Evolutionary conservation across 352 stramenopile genomes (phyloP), one percentile per base, ranked within the genome.

Genomic region (Pythium coloratum): DNA sequence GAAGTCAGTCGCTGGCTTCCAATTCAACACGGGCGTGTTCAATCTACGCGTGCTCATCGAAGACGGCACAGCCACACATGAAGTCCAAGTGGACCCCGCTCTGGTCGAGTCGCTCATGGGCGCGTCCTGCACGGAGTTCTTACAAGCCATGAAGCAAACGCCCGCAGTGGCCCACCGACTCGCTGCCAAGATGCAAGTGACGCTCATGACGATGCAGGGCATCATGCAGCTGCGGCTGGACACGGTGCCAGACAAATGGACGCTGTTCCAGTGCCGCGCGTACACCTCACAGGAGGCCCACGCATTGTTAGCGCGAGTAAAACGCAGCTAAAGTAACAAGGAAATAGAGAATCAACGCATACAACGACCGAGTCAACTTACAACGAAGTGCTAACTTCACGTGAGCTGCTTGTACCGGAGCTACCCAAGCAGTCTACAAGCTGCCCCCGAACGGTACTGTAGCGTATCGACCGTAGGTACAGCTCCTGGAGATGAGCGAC

Each of bases 1-100:
- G 60, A 92, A 95, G 71, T 95, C 87, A 18, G 87, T 95, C 18
- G 71, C 82, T n/a, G 81, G 81, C 0, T 95, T 95, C 69, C 80
- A 92, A 65, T 95, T 90, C 59, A 77, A 88, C 36, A 88, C 75
- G 3, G 87, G 87, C 3, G 62, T 65, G 13, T 95, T 92, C 66
- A 74, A 85, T 6, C 76, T 95, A 33, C 82, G 82, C 32, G 84
- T 94, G 50, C 76, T 83, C 7, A 77, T 95, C 10, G 87, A 95
- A 69, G 87, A 95, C 66, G 86, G 83, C 62, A 92, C 84, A n/a
- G 72, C 70, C 36, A 81, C 73, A n/a, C 74, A 68, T 20, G 64
- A 83, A 40, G 84, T 76, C 30, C 65, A 77, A 26, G 80, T 92
- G 6, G 77, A 79, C 42, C 77, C 82, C 13, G 69, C 67, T 14